Evolutionary conservation across 805 yeast genomes (phyloP).

Genomic region (Yueomyces sp.): DNA sequence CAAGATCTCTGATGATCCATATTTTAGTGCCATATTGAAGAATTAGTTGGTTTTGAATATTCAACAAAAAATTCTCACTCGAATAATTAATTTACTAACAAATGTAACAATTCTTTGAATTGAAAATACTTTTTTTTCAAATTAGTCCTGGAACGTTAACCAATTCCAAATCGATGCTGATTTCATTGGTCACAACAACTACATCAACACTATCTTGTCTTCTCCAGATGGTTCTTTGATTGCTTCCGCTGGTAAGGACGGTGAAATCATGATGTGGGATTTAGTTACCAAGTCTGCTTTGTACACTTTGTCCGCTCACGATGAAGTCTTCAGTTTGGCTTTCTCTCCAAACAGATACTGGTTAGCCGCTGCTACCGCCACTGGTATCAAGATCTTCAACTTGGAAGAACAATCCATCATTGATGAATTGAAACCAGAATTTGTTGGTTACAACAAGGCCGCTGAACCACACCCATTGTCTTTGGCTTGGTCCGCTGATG

Average conservation of each 20-base stretch:
- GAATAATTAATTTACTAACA: conserved; percentile 30
- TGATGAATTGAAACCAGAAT: conserved; percentile 98
- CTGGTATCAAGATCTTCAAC: conserved; percentile 97
- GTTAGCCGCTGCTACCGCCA: conserved; percentile 98
- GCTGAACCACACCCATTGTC: conserved; percentile 98
- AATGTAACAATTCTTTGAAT: conserved; percentile 13
- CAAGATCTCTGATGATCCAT: conserved; percentile 87
- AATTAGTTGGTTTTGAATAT: neutral
- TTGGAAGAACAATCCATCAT: conserved; percentile 86
- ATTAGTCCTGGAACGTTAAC: conserved; percentile 86
- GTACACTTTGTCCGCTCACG: conserved; percentile 89
- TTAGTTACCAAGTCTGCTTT: conserved; percentile 71
- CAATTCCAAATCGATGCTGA: conserved; percentile 83
- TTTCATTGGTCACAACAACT: conserved; percentile 98
- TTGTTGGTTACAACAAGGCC: conserved; percentile 74
- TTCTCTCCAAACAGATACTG: conserved; percentile 99
- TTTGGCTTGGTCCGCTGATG: conserved; percentile 99
- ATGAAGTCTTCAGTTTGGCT: conserved; percentile 95
- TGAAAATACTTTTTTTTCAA: neutral
- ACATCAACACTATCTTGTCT: conserved; percentile 91
- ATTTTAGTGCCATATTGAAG: no score
- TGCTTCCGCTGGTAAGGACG: conserved; percentile 99
- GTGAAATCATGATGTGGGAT: conserved; percentile 97
- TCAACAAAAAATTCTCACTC: neutral
- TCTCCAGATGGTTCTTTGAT: conserved; percentile 99